Evolutionary conservation across 805 yeast species (phyloP), one percentile per base, ranked within the genome.

Genomic region (Millerozyma acaciae): DNA sequence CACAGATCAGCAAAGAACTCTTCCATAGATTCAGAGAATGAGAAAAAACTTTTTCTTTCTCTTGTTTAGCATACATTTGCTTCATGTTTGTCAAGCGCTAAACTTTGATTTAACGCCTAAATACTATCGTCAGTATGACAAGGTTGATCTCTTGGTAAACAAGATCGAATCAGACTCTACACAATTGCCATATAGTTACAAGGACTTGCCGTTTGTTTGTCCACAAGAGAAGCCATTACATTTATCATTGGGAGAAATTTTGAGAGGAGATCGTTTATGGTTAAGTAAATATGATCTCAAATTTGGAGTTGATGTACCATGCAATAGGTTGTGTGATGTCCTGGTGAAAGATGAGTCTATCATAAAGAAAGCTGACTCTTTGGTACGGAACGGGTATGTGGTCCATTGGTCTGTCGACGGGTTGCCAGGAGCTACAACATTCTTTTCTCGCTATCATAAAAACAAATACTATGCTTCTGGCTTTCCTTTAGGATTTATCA

Each of bases 361-460:
- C 5, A 49, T 82, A 21, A 61, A 55, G 33, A 64, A 73, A 32
- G 86, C 90, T 0, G 76, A 66, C 38, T 68, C 73, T 17, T 60
- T 87, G 39, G 77, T 87, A 22, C 66, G 74, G 44, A 62, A 78
- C 33, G 84, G 84, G 2, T 87, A 87, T 47, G 80, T 80, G 33
- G 88, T 75, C 9, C 89, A 87, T 49, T 87, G 96, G 96, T 57
- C 75, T 16, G 65, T 87, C 10, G 96, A 88, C 59, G 84, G 80
- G 15, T 61, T 87, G 21, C 96, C 96, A 0, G 94, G 93, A 6
- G 90, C 95, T 1, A 86, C 96, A 0, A 82, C 95, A 0, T 83
- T 80, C 43, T 74, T 80, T 21, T 65, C 73, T 5, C 71, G 74
- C 6, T 75, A 70, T 8, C 72, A 71, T 30, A 66, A 73, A 13